Conservation (phyloP, 345 rosid species). For the Pugionium cornutum region DNA sequence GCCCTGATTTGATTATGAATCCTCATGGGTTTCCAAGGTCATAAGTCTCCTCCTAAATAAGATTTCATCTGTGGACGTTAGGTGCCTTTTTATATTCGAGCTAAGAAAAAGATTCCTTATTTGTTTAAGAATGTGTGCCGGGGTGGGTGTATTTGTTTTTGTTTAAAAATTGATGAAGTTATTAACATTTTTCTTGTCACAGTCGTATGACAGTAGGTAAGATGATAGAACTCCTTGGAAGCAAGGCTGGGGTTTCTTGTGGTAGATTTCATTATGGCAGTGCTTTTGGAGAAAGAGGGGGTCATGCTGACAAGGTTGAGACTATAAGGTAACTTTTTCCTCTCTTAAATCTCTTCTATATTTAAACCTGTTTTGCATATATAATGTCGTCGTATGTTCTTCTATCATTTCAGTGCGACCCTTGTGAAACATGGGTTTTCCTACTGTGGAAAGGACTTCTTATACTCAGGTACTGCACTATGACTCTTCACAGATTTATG, state of each 20-base stretch:
- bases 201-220: slow-evolving; percentile 99
- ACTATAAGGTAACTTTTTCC: slow-evolving; percentile 57
- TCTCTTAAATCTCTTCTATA: background rate
- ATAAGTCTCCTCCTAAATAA: slow-evolving; percentile 11
- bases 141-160: slow-evolving; percentile 3
- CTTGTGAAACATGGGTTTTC: slow-evolving; percentile 76
- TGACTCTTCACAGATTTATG: slow-evolving; percentile 24
- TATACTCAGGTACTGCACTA: slow-evolving; percentile 72
- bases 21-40: slow-evolving; percentile 99
- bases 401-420: slow-evolving; percentile 57
- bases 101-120: background rate
- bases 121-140: background rate
- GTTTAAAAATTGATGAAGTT: background rate
- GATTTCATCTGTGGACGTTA: slow-evolving; percentile 9
- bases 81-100: slow-evolving; percentile 8
- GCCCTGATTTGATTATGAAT: slow-evolving; percentile 96
- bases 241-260: slow-evolving; percentile 90
- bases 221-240: slow-evolving; percentile 96
- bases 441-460: slow-evolving; percentile 88
- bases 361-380: slow-evolving; percentile 17
- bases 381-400: slow-evolving; percentile 15
- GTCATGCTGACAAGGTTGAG: slow-evolving; percentile 91
- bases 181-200: slow-evolving; percentile 29
- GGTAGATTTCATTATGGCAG: slow-evolving; percentile 94
- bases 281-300: slow-evolving; percentile 94